Conservation (phyloP, 1,139 yeast species). For the Nakaseomyces bracarensis region DNA sequence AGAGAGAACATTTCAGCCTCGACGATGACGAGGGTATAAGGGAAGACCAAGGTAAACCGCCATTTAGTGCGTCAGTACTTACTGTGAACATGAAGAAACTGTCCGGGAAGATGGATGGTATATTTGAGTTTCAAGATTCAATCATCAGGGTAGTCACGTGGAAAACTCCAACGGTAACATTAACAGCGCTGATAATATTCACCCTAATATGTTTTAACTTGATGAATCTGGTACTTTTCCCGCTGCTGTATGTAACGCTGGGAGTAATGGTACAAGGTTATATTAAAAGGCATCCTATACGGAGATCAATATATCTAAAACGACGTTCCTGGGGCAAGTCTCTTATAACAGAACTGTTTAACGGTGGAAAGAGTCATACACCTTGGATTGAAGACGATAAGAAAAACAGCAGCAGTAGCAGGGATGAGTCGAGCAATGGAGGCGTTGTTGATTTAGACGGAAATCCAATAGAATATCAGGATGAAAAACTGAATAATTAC, state of each 20-base stretch:
- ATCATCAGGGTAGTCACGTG: conserved; percentile 50
- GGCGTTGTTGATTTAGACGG: neutral
- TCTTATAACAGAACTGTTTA: conserved; percentile 42
- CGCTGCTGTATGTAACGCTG: conserved; percentile 48
- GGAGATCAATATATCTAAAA: conserved; percentile 37
- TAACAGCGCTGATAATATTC: conserved; percentile 43
- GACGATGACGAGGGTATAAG: conserved; percentile 39
- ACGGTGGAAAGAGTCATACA: conserved; percentile 32
- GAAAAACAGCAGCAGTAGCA: conserved; percentile 23
- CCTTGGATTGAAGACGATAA: conserved; percentile 1
- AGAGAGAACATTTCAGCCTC: conserved; percentile 37
- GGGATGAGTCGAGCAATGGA: conserved; percentile 15
- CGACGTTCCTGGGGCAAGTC: conserved; percentile 50
- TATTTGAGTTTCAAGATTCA: conserved; percentile 51
- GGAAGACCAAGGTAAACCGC: conserved; percentile 34
- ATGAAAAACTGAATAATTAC: conserved; percentile 16
- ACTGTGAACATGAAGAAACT: conserved; percentile 45
- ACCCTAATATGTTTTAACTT: conserved; percentile 65
- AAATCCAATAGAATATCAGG: conserved; percentile 2
- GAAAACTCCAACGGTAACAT: conserved; percentile 53
- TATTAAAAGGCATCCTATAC: conserved; percentile 58
- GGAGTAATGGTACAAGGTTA: conserved; percentile 68
- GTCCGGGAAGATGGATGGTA: conserved; percentile 44
- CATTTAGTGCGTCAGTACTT: conserved; percentile 43
- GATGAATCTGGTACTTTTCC: conserved; percentile 55